A percentile compares a stretch with the other conserved stretches of the same genome.
These are phyloP conservation scores for Jimgerdemannia flammicorona DNA, from an alignment of 192 early-diverging fungal species.

Conservation along the genomic window DNA sequence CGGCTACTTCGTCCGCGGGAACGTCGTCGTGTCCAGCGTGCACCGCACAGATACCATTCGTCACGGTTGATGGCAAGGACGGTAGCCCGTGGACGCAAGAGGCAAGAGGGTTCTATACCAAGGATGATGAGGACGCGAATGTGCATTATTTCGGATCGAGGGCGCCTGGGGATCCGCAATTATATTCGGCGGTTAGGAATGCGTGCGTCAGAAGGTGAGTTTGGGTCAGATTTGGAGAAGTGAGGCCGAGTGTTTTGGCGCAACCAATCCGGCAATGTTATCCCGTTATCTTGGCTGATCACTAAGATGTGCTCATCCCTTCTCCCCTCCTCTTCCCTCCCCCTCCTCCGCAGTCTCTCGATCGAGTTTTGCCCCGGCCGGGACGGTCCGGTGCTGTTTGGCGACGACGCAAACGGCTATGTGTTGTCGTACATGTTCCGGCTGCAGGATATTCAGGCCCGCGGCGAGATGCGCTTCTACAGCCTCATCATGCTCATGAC, in stretches of 20 bases:
- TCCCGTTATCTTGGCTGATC: too few relatives aligned
- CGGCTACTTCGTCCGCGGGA: slow-evolving; percentile 6
- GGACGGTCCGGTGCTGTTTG: slow-evolving; percentile 67
- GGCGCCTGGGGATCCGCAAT: slow-evolving; percentile 30
- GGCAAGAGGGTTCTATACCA: slow-evolving; percentile 26
- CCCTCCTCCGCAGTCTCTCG: slow-evolving; percentile 45
- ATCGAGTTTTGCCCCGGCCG: slow-evolving; percentile 59
- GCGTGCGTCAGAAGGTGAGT: slow-evolving; percentile 41
- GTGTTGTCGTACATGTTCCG: slow-evolving; percentile 73
- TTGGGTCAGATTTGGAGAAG: too few relatives aligned
- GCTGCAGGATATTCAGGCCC: slow-evolving; percentile 59
- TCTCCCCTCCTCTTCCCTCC: not conserved
- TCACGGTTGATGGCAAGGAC: slow-evolving; percentile 1
- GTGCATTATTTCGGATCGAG: slow-evolving; percentile 34
- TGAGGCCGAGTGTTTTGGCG: too few relatives aligned
- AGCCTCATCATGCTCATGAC: slow-evolving; percentile 62
- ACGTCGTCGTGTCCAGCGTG: slow-evolving; percentile 22
- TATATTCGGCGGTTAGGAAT: slow-evolving; percentile 36
- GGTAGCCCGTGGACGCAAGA: slow-evolving; percentile 9
- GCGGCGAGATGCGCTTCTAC: slow-evolving; percentile 57
- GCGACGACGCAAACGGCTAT: slow-evolving; percentile 63
- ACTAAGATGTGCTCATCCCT: slow-evolving; percentile 3
- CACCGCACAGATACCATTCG: slow-evolving; percentile 25
- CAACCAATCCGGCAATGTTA: too few relatives aligned
- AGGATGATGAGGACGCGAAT: slow-evolving; percentile 33